Conservation (phyloP, 306 rosid species). For the Clitoria ternatea region DNA sequence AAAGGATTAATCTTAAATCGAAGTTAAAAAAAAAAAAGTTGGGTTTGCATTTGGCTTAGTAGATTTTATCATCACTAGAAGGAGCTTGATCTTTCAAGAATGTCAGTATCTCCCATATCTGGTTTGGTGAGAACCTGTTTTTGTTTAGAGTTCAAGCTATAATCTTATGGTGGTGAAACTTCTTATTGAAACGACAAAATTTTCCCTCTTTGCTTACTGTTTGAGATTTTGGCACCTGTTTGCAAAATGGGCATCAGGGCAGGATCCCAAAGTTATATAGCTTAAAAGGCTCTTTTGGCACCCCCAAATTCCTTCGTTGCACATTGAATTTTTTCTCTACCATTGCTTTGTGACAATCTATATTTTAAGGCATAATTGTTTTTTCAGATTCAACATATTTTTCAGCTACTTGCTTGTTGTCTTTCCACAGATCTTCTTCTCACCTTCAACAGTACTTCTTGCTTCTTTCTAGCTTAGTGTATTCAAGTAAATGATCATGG, state of each 20-base stretch:
- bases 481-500: conserved; percentile 32
- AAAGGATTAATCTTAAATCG: no score
- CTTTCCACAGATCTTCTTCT: background rate
- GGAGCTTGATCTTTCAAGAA: background rate
- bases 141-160: background rate
- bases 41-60: background rate
- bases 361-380: background rate
- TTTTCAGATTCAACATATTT: background rate
- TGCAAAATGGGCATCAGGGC: background rate
- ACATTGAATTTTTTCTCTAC: background rate
- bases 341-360: background rate
- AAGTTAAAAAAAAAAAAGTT: conserved; percentile 20
- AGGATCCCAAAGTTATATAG: background rate
- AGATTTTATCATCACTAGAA: background rate
- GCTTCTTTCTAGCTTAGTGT: background rate
- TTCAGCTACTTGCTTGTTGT: background rate
- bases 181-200: background rate
- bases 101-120: background rate
- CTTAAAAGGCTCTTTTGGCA: conserved; percentile 25
- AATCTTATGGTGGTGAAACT: background rate
- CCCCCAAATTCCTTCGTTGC: background rate
- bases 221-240: conserved; percentile 18
- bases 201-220: conserved; percentile 14
- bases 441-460: background rate
- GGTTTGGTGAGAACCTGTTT: background rate